Evolutionary conservation across 495 filamentous ascomycete species (phyloP).

Genomic region (Geopyxis carbonaria): DNA sequence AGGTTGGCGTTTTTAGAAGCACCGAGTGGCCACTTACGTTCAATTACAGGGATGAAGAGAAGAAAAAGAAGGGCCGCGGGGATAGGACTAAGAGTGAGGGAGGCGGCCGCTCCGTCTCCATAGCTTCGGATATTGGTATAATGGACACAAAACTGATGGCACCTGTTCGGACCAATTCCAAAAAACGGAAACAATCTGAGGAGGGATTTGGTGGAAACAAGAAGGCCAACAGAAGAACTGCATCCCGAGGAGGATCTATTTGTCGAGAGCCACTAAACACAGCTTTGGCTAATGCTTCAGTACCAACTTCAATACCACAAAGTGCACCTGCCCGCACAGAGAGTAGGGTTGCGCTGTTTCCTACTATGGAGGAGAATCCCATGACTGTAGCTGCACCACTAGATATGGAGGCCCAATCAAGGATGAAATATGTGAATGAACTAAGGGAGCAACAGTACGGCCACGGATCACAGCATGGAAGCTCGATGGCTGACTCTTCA

Average conservation of each 20-base stretch:
- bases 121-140: slow-evolving; percentile 8
- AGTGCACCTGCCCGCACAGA: slow-evolving; percentile 8
- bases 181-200: slow-evolving; percentile 20
- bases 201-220: slow-evolving; percentile 9
- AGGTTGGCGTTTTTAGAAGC: slow-evolving; percentile 9
- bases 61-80: slow-evolving; percentile 20
- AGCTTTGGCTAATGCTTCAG: slow-evolving; percentile 9
- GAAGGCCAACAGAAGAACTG: slow-evolving; percentile 18
- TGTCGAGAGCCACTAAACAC: slow-evolving; percentile 12
- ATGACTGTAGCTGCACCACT: slow-evolving; percentile 7
- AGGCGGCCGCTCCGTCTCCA: slow-evolving; percentile 14
- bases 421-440: slow-evolving; percentile 8
- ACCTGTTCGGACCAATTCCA: slow-evolving; percentile 5
- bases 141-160: neutral
- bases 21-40: neutral
- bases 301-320: slow-evolving; percentile 9
- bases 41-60: slow-evolving; percentile 19
- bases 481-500: slow-evolving; percentile 11
- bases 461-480: slow-evolving; percentile 2
- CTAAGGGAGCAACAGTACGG: slow-evolving; percentile 2
- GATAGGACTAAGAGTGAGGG: slow-evolving; percentile 9
- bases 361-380: too few species aligned
- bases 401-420: neutral
- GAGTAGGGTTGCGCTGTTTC: too few species aligned
- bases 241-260: slow-evolving; percentile 18